Base-by-base conservation (phyloP, 148 eudicot species). In the Persicaria tinctoria region DNA sequence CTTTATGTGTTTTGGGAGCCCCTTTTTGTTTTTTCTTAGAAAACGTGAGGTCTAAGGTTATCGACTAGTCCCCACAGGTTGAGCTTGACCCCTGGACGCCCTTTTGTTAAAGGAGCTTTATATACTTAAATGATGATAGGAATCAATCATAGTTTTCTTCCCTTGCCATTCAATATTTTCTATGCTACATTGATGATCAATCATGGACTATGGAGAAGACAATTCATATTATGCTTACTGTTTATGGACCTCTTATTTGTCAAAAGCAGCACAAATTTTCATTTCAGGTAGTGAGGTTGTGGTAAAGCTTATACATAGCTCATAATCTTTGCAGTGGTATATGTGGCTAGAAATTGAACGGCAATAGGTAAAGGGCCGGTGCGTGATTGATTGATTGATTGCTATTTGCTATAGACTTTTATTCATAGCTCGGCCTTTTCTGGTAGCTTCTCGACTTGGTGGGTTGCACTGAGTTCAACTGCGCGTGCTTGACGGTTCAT, bases 171-270 rank as follows among this genome's bases (percentile, higher is more conserved):
- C 64, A 18, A 59, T 18, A 41, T 66, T 6, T 66, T 66, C 47
- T 41, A 66, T 66, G 70, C n/a, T 14, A n/a, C 70, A 66, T 13
- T 54, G 57, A 7, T 66, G 5, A 44, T 44, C 70, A 66, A 66
- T 66, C 70, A 66, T 5, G 27, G 27, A 23, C 27, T 23, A 23
- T 23, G 70, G 70, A 66, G 70, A 66, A 66, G 70, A 66, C 47
- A 66, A 13, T 13, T 13, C 14, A 5, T 66, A 66, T 64, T 64
- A 10, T 13, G 41, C 41, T 32, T 32, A 66, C 16, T 8, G 48
- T 66, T 32, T 66, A 44, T 66, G 70, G 46, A 13, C 70, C 41
- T 66, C 70, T 66, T 66, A 60, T 38, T 60, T 60, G 44, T 23
- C 12, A 60, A 60, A 60, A 60, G 68, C 20, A 60, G 44, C 41